A percentile compares a stretch with the other conserved stretches of the same genome.
These are phyloP conservation scores for Dentipellis fragilis DNA, from an alignment of 768 basidiomycete species.

Conservation along the genomic window DNA sequence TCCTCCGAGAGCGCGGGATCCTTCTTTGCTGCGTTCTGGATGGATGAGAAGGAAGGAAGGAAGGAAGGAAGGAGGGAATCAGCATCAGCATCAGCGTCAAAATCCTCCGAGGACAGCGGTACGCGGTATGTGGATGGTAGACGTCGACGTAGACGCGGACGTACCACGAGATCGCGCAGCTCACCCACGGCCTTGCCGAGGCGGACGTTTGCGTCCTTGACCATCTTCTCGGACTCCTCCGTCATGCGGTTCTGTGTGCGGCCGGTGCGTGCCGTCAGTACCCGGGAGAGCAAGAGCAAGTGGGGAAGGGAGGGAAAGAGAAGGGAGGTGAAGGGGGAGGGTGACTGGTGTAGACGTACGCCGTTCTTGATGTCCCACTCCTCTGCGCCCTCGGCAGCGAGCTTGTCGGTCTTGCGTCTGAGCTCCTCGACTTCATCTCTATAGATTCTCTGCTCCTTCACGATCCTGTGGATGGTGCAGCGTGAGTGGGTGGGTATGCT, in stretches of 20 bases:
- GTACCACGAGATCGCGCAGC: conserved; percentile 55
- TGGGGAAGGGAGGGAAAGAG: neutral
- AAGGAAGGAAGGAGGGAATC: neutral
- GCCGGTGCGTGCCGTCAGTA: neutral
- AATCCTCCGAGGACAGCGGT: too few relatives aligned
- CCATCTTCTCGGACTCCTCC: conserved; percentile 75
- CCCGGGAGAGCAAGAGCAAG: neutral
- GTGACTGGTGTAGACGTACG: conserved; percentile 32
- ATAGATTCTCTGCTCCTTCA: conserved; percentile 62
- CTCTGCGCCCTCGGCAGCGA: conserved; percentile 46
- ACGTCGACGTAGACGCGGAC: conserved; percentile 22
- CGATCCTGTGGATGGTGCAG: conserved; percentile 12
- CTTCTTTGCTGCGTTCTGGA: conserved; percentile 36
- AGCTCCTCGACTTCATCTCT: conserved; percentile 52
- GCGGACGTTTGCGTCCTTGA: conserved; percentile 51
- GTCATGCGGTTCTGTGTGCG: conserved; percentile 18
- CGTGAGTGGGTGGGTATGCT: neutral
- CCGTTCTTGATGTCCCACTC: conserved; percentile 72
- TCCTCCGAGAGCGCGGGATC: conserved; percentile 25
- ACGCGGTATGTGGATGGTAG: neutral
- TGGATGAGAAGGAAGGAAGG: neutral
- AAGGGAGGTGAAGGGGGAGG: neutral
- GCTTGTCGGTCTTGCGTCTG: conserved; percentile 46
- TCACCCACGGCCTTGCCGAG: conserved; percentile 52
- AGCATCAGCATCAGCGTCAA: neutral